Conservation (phyloP, 1,139 yeast genomes). For the Protomyces pachydermus region DNA sequence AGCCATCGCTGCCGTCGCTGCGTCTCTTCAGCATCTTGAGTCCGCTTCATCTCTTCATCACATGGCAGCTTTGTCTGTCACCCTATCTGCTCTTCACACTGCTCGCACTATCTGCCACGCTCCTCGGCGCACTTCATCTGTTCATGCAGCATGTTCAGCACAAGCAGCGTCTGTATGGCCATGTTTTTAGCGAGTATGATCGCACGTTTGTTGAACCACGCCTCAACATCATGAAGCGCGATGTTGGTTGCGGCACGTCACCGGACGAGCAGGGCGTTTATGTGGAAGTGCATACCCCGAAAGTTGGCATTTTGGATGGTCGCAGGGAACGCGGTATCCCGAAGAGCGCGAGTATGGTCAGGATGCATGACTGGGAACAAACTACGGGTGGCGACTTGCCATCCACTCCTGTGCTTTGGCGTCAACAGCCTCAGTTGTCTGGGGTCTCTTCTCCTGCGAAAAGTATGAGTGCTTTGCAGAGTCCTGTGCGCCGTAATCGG, state of each 20-base stretch:
- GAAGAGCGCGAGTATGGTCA: constrained; percentile 8
- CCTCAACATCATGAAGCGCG: constrained; percentile 51
- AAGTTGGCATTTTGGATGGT: constrained; percentile 15
- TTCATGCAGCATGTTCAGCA: constrained; percentile 53
- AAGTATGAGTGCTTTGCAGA: background rate
- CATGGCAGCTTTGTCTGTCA: constrained; percentile 43
- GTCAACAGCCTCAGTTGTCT: background rate
- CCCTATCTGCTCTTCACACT: constrained; percentile 44
- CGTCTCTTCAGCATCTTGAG: constrained; percentile 52
- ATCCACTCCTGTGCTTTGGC: background rate
- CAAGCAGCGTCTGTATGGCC: constrained; percentile 56
- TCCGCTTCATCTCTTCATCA: constrained; percentile 48
- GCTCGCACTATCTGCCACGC: constrained; percentile 40
- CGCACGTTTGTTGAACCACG: constrained; percentile 62
- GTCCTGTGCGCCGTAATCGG: background rate
- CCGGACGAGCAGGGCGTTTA: constrained; percentile 28
- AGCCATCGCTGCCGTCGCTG: constrained; percentile 52
- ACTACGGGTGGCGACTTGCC: background rate
- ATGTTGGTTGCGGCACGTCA: constrained; percentile 50
- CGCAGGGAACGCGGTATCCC: background rate
- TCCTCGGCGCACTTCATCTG: constrained; percentile 41
- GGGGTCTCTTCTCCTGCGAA: background rate
- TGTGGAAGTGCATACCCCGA: constrained; percentile 26
- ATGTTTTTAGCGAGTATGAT: constrained; percentile 60
- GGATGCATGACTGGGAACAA: constrained; percentile 24